Evolutionary conservation across 2,329 filamentous ascomycete genomes (phyloP).

Genomic region (Teratosphaeria epicoccoides): DNA sequence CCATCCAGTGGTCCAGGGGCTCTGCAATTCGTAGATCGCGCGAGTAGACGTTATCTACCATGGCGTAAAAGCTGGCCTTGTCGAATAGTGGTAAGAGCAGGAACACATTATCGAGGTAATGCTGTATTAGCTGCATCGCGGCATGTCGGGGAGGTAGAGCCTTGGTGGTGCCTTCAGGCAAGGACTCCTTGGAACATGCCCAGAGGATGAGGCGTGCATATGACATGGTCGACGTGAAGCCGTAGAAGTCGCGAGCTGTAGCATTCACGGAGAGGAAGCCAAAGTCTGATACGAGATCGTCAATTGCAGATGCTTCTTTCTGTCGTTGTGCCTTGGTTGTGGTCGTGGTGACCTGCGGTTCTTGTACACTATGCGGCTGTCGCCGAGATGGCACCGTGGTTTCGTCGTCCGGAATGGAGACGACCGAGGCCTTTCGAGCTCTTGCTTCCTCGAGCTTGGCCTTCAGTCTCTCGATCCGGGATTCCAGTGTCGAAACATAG

Average conservation of each 20-base stretch:
- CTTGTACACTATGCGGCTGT: slow-evolving; percentile 22
- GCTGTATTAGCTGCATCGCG: slow-evolving; percentile 60
- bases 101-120: slow-evolving; percentile 77
- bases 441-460: slow-evolving; percentile 56
- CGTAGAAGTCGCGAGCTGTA: slow-evolving; percentile 86
- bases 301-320: slow-evolving; percentile 74
- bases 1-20: slow-evolving; percentile 67
- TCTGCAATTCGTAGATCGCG: slow-evolving; percentile 52
- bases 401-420: slow-evolving; percentile 54
- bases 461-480: slow-evolving; percentile 79
- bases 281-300: slow-evolving; percentile 87
- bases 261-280: slow-evolving; percentile 92
- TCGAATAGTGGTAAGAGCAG: slow-evolving; percentile 72
- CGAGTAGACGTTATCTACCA: slow-evolving; percentile 73
- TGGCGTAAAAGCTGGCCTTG: slow-evolving; percentile 65
- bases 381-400: slow-evolving; percentile 40
- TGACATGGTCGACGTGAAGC: slow-evolving; percentile 78
- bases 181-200: slow-evolving; percentile 62
- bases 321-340: slow-evolving; percentile 32
- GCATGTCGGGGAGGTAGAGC: slow-evolving; percentile 60
- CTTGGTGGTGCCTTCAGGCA: slow-evolving; percentile 51
- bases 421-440: slow-evolving; percentile 60
- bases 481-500: slow-evolving; percentile 92
- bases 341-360: slow-evolving; percentile 19
- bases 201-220: slow-evolving; percentile 81